Conservation (phyloP, 257 asterid genomes). For the Leonotis leonurus region DNA sequence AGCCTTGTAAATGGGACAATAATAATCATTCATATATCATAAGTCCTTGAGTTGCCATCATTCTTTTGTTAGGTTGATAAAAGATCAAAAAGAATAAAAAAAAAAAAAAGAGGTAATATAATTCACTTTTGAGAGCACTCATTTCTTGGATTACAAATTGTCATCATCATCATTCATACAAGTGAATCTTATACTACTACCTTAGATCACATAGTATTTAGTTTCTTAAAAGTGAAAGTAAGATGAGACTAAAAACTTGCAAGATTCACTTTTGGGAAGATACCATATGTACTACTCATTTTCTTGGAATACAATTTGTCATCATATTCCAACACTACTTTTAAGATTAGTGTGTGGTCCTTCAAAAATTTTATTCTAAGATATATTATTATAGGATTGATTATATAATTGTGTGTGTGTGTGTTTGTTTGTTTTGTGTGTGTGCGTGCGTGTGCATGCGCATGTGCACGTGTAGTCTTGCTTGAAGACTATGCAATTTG, state of each 20-base stretch:
- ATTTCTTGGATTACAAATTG: constrained; percentile 25
- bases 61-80: background rate
- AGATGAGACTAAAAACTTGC: background rate
- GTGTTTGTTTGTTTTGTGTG: constrained; percentile 8
- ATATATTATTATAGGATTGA: constrained; percentile 11
- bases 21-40: constrained; percentile 4
- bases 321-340: constrained; percentile 23
- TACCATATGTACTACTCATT: constrained; percentile 9
- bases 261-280: constrained; percentile 12
- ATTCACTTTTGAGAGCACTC: constrained; percentile 15
- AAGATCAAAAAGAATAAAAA: background rate
- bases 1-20: constrained; percentile 10
- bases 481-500: constrained; percentile 27
- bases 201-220: background rate
- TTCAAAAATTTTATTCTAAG: background rate
- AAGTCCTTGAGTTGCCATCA: background rate
- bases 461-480: constrained; percentile 33
- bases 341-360: constrained; percentile 35
- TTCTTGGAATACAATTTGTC: constrained; percentile 24
- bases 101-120: background rate
- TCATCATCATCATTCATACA: background rate
- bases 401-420: constrained; percentile 3
- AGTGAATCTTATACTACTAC: background rate
- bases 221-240: background rate
- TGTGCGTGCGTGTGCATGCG: constrained; percentile 16